Conservation (phyloP, 2,329 filamentous ascomycete species). For the Eutypa lata region DNA sequence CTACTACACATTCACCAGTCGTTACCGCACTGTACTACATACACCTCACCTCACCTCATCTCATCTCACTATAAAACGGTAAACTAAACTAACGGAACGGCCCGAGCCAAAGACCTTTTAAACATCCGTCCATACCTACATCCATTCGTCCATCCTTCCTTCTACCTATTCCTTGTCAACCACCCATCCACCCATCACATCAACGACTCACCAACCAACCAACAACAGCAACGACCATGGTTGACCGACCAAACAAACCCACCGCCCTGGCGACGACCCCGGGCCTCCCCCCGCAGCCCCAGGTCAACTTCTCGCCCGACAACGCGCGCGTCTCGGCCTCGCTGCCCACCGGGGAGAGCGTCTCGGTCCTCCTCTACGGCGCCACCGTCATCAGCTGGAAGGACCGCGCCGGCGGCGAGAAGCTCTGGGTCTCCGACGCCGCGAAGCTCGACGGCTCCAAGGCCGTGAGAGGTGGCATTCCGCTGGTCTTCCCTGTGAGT, state of each 20-base stretch:
- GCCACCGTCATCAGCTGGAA: slow-evolving; percentile 95
- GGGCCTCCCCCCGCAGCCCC: slow-evolving; percentile 69
- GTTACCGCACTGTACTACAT: too few relatives aligned
- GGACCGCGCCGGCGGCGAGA: slow-evolving; percentile 72
- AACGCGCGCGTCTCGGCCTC: slow-evolving; percentile 72
- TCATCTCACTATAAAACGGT: too few relatives aligned
- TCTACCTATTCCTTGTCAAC: not conserved
- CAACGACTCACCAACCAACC: not conserved
- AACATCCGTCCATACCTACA: too few relatives aligned
- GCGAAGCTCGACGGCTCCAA: slow-evolving; percentile 83
- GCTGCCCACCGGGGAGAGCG: slow-evolving; percentile 81
- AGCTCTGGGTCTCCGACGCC: slow-evolving; percentile 79
- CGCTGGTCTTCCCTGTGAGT: slow-evolving; percentile 86
- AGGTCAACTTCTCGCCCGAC: slow-evolving; percentile 70
- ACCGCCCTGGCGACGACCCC: slow-evolving; percentile 72
- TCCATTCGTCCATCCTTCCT: not conserved
- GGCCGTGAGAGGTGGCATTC: slow-evolving; percentile 86
- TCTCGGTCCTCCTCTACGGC: slow-evolving; percentile 84
- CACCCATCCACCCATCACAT: not conserved
- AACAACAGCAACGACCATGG: slow-evolving; percentile 47
- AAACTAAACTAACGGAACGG: too few relatives aligned
- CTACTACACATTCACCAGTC: too few relatives aligned
- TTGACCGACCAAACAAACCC: slow-evolving; percentile 84
- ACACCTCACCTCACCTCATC: too few relatives aligned
- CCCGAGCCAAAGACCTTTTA: too few relatives aligned